Evolutionary conservation across 108 stramenopile species (phyloP), one percentile per base, ranked within the genome.

Genomic region (Conticribra guillardii): DNA sequence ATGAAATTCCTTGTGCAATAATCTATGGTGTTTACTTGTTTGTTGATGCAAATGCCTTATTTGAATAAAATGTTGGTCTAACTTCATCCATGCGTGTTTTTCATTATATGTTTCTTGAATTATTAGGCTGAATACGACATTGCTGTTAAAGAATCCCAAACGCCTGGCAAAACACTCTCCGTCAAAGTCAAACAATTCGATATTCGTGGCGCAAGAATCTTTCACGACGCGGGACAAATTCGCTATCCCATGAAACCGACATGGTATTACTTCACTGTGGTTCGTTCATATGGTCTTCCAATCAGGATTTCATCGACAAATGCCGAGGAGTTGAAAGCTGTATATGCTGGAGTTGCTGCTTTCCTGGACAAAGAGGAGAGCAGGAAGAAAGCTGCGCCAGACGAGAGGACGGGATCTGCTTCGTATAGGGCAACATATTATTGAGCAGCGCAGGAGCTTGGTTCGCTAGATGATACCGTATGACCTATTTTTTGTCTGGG

Each of bases 161-260:
- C 16, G 54, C 41, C 14, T 37, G 31, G 41, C 61, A 62, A 56
- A 26, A 52, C 15, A 23, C 52, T 67, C 16, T 74, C 78, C 2
- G 78, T 79, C 47, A 79, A 79, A n/a, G 68, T 79, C 15, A 79
- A 79, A 47, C 78, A 79, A 48, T 79, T 79, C 47, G 73, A 74
- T 29, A 56, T 79, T 48, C 60, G 51, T 3, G 72, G 73, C 19
- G 72, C 73, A 32, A 31, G 54, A 17, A 73, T 73, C 47, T 41
- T 74, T 53, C 29, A 41, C 18, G 71, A 71, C 21, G 29, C 52
- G 22, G 76, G 71, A 21, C 28, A 46, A 30, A 52, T 66, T 3
- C 55, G 70, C 33, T 64, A 72, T 33, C 54, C 46, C 17, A 31
- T 51, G 46, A 58, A 62, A 24, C 8, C 33, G 3, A 48, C 14